These are phyloP conservation scores for Exutisphaerella laricina DNA, from an alignment of 2,329 filamentous ascomycete species.

Conservation along the genomic window DNA sequence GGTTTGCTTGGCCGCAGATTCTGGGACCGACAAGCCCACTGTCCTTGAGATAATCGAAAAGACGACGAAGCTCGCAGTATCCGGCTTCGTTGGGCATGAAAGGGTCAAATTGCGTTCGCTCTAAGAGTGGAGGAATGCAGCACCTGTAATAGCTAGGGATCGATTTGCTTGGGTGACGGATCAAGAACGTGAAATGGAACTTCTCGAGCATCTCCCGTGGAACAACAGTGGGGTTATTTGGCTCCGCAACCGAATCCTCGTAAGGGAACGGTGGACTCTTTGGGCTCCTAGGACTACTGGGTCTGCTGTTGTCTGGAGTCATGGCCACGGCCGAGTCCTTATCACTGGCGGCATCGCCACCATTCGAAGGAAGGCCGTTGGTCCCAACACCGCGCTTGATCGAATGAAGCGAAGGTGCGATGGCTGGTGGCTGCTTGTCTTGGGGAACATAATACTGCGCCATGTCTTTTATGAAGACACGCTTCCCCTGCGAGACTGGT, in stretches of 20 bases:
- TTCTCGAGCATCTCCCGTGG: slow-evolving; percentile 66
- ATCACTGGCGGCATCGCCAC: slow-evolving; percentile 22
- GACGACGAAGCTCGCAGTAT: slow-evolving; percentile 76
- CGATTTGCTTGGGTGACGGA: slow-evolving; percentile 86
- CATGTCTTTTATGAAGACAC: slow-evolving; percentile 98
- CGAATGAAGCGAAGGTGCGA: slow-evolving; percentile 69
- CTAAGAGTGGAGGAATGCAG: slow-evolving; percentile 78
- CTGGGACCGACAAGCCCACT: slow-evolving; percentile 65
- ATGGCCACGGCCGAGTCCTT: slow-evolving; percentile 28
- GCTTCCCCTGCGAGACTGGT: slow-evolving; percentile 61
- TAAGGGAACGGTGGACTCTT: slow-evolving; percentile 51
- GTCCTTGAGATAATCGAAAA: slow-evolving; percentile 77
- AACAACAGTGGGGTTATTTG: slow-evolving; percentile 77
- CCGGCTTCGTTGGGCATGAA: slow-evolving; percentile 87
- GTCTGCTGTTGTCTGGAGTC: slow-evolving; percentile 19
- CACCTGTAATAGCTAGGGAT: slow-evolving; percentile 95
- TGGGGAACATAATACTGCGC: slow-evolving; percentile 84
- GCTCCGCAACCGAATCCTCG: slow-evolving; percentile 50
- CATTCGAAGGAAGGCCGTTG: slow-evolving; percentile 31
- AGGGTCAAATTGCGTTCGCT: slow-evolving; percentile 75
- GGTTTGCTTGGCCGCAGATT: slow-evolving; percentile 46
- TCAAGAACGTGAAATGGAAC: slow-evolving; percentile 95
- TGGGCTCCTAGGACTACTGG: slow-evolving; percentile 20
- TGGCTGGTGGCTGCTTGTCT: slow-evolving; percentile 57
- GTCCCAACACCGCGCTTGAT: slow-evolving; percentile 57